Base-by-base conservation (phyloP, 352 stramenopile species). In the Saprolegnia parasitica region DNA sequence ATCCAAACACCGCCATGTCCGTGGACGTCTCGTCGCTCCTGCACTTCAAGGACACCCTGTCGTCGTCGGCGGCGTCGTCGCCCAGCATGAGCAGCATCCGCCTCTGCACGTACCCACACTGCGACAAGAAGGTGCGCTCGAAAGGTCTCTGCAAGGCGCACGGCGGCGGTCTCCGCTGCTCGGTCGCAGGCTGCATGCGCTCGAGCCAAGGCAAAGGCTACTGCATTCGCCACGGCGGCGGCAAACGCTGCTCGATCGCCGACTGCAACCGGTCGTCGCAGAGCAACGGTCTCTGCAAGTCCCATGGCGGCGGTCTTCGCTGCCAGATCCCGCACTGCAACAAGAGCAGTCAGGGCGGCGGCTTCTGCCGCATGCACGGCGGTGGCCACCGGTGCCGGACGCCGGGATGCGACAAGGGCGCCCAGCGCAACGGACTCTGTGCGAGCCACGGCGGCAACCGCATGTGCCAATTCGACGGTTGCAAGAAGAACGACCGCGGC, bases 81-180 rank as follows among this genome's bases (percentile, higher is more conserved):
- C 29, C 29, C 29, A 35, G 29, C 29, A 49, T 49, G 42, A n/a
- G 42, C 11, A 49, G 42, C 42, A n/a, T 49, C 11, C 42, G 42
- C 10, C 77, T 91, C 16, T 95, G 86, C 73, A 93, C 82, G 37
- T 89, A 91, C 76, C 84, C 86, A 0, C 81, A 81, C 56, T 93
- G 87, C 75, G 89, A 89, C 65, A 95, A 93, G 76, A 83, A 83
- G 49, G 83, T 92, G 68, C 84, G 85, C 29, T 93, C 84, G 49
- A 91, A 93, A 76, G 86, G 86, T 0, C 74, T 95, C 0, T 95
- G 86, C 76, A 95, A 92, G 68, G 84, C 84, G 4, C 86, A 95
- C 70, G 86, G 86, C 13, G 86, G 84, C 13, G 86, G 84, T 52
- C 81, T 83, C 6, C 80, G 81, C 47, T 96, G 88, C 65, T 88